Conservation (phyloP, 2,329 filamentous ascomycete species). For the Aspergillus caelatus region DNA sequence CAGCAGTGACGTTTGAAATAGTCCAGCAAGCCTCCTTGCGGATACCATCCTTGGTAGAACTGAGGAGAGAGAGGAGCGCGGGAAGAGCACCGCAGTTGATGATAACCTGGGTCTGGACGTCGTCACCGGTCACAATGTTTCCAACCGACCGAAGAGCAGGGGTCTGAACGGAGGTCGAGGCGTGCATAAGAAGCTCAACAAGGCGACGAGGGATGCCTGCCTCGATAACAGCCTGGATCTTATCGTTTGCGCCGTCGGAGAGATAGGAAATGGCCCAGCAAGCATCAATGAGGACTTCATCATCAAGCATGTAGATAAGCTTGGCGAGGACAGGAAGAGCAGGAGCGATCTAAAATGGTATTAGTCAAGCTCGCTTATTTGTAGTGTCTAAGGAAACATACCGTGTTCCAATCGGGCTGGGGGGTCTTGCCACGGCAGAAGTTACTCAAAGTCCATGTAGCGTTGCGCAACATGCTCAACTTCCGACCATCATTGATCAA, state of each 20-base stretch:
- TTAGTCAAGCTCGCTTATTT: slow-evolving; percentile 16
- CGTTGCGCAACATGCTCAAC: slow-evolving; percentile 97
- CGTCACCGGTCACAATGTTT: slow-evolving; percentile 98
- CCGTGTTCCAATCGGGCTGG: slow-evolving; percentile 95
- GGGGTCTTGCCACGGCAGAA: slow-evolving; percentile 99
- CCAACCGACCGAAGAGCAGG: slow-evolving; percentile 95
- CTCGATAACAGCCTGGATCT: slow-evolving; percentile 99
- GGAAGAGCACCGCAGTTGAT: slow-evolving; percentile 96
- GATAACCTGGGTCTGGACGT: slow-evolving; percentile 98
- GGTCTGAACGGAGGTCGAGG: slow-evolving; percentile 96
- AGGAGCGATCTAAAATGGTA: slow-evolving; percentile 73
- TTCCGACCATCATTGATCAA: slow-evolving; percentile 97
- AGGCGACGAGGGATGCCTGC: slow-evolving; percentile 94
- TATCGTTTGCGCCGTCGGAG: slow-evolving; percentile 96
- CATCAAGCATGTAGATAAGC: slow-evolving; percentile 96
- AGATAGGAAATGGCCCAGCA: slow-evolving; percentile 99
- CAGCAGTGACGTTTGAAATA: slow-evolving; percentile 97
- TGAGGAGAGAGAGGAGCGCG: slow-evolving; percentile 88
- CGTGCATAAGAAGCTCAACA: slow-evolving; percentile 96
- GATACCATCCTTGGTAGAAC: slow-evolving; percentile 97
- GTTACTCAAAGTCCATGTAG: slow-evolving; percentile 98
- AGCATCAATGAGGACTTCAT: slow-evolving; percentile 96
- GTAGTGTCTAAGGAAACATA: slow-evolving; percentile 53
- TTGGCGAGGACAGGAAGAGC: slow-evolving; percentile 94
- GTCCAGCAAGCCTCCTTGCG: slow-evolving; percentile 99